Evolutionary conservation across 2,329 filamentous ascomycete species (phyloP).

Genomic region (Ceratocystis cacaofunesta): DNA sequence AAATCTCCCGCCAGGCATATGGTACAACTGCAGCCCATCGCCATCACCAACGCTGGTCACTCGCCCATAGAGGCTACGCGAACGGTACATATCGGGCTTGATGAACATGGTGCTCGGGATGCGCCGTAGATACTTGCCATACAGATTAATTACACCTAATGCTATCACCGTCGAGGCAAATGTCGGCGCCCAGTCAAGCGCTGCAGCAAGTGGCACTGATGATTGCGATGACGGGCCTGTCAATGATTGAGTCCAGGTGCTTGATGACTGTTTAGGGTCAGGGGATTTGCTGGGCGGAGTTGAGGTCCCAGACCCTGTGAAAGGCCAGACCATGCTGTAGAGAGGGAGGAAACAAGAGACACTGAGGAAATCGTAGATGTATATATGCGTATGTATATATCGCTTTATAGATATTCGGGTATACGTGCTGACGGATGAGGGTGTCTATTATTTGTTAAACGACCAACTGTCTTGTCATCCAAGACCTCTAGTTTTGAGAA

Average conservation of each 20-base stretch:
- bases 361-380: neutral
- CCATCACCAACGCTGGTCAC: conserved; percentile 94
- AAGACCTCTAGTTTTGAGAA: neutral
- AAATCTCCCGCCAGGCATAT: conserved; percentile 79
- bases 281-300: conserved; percentile 16
- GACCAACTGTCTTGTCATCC: neutral
- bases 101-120: conserved; percentile 68
- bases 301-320: conserved; percentile 22
- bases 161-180: conserved; percentile 27
- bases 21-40: conserved; percentile 86
- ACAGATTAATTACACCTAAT: conserved; percentile 35
- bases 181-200: conserved; percentile 27
- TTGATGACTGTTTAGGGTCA: conserved; percentile 18
- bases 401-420: neutral
- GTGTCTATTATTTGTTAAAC: neutral
- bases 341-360: neutral
- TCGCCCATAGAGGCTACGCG: conserved; percentile 61
- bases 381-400: neutral
- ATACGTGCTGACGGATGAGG: neutral
- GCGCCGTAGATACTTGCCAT: conserved; percentile 65
- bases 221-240: conserved; percentile 17
- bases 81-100: conserved; percentile 57
- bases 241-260: conserved; percentile 29
- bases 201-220: conserved; percentile 23
- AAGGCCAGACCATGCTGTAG: conserved; percentile 28